phyloP scores from a whole-genome alignment of 257 asterid genomes.

The Lantana camara region DNA sequence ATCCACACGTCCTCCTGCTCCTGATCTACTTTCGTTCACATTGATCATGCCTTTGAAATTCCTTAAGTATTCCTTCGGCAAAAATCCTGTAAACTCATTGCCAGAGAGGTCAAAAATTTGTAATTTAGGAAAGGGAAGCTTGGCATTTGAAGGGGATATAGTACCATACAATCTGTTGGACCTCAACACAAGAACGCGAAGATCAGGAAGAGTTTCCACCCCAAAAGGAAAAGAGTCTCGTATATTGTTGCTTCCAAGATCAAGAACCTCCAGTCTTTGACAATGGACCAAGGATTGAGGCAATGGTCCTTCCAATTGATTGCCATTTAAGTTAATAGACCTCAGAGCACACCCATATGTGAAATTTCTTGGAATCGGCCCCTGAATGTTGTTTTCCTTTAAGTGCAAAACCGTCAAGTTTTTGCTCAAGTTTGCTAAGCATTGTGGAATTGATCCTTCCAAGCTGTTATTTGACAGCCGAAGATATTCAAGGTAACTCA shows the following conservation, averaged over 20 bases:
- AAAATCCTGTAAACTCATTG: no score
- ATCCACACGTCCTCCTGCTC: background rate
- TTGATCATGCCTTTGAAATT: no score
- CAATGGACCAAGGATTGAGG: constrained; percentile 24
- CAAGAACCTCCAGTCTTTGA: constrained; percentile 19
- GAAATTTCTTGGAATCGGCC: constrained; percentile 7
- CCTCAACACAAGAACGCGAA: constrained; percentile 34
- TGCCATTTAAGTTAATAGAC: constrained; percentile 14
- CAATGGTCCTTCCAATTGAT: constrained; percentile 10
- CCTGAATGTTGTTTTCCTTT: background rate
- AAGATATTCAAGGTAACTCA: no score
- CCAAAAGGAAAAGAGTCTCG: no score
- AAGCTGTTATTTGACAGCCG: constrained; percentile 18
- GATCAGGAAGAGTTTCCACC: no score
- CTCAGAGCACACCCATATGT: background rate
- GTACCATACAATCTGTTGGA: constrained; percentile 28
- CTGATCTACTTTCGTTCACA: background rate
- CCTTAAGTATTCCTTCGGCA: no score
- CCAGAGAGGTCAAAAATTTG: no score
- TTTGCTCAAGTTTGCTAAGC: constrained; percentile 19
- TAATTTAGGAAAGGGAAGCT: no score
- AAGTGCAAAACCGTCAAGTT: background rate
- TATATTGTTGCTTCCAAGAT: no score
- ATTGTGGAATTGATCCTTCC: constrained; percentile 19
- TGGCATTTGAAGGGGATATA: background rate